Evolutionary conservation across 2,329 filamentous ascomycete species (phyloP).

Genomic region (Curvularia lunata): DNA sequence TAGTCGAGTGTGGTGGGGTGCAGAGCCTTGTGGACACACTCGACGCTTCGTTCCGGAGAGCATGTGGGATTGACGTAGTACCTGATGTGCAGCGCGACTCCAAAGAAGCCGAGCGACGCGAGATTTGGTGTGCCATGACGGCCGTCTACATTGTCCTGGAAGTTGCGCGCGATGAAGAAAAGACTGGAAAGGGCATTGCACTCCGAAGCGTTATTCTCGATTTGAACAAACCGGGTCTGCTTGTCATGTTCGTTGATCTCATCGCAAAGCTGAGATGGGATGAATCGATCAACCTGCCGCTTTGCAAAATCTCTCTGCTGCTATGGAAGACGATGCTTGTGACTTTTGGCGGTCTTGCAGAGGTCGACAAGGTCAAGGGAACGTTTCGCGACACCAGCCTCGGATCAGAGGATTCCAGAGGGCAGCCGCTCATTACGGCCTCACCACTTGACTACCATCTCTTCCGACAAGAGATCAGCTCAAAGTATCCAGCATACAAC

Average conservation of each 20-base stretch:
- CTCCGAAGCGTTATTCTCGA: slow-evolving; percentile 48
- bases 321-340: slow-evolving; percentile 92
- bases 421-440: slow-evolving; percentile 83
- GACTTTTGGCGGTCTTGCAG: slow-evolving; percentile 78
- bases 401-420: slow-evolving; percentile 63
- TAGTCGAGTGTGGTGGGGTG: slow-evolving; percentile 52
- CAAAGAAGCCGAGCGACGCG: slow-evolving; percentile 50
- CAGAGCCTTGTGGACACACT: slow-evolving; percentile 51
- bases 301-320: slow-evolving; percentile 69
- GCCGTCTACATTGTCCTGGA: slow-evolving; percentile 59
- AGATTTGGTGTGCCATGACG: slow-evolving; percentile 59
- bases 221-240: slow-evolving; percentile 64
- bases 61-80: slow-evolving; percentile 37
- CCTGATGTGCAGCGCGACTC: slow-evolving; percentile 38
- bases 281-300: slow-evolving; percentile 64
- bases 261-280: slow-evolving; percentile 62
- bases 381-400: slow-evolving; percentile 67
- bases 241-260: slow-evolving; percentile 73
- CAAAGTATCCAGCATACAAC: slow-evolving; percentile 96
- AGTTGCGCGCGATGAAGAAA: slow-evolving; percentile 48
- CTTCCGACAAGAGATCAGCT: slow-evolving; percentile 95
- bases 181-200: slow-evolving; percentile 58
- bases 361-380: slow-evolving; percentile 75
- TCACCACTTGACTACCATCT: slow-evolving; percentile 95
- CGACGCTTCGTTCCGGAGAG: slow-evolving; percentile 41